Evolutionary conservation across 1,284 basidiomycete genomes (phyloP).

Genomic region (Puccinia coronata): DNA sequence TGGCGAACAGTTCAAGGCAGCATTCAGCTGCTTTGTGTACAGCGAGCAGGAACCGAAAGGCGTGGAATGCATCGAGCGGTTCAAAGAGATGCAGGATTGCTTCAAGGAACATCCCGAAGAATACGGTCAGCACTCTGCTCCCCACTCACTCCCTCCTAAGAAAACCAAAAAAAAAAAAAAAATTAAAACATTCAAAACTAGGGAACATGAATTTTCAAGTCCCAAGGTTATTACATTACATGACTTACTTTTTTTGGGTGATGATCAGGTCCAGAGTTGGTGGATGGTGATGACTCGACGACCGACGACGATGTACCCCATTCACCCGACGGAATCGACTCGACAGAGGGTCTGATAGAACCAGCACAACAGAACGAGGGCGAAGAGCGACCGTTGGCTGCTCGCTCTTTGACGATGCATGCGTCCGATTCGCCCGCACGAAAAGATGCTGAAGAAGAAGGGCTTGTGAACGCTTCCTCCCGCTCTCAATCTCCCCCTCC

Average conservation of each 20-base stretch:
- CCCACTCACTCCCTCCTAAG: background rate
- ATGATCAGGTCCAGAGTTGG: background rate
- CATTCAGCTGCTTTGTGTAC: slow-evolving; percentile 95
- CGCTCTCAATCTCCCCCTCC: too few species aligned
- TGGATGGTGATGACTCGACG: background rate
- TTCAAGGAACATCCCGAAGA: slow-evolving; percentile 93
- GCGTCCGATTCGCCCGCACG: too few species aligned
- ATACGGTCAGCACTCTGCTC: slow-evolving; percentile 65
- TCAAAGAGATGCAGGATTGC: slow-evolving; percentile 97
- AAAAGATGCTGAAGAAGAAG: too few species aligned
- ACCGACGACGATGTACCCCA: background rate
- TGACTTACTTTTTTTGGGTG: too few species aligned
- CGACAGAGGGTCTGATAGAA: background rate
- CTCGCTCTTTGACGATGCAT: too few species aligned
- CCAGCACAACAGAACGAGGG: too few species aligned
- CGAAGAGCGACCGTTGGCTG: too few species aligned
- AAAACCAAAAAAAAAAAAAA: background rate
- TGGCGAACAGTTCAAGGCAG: slow-evolving; percentile 87
- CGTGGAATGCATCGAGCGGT: slow-evolving; percentile 95
- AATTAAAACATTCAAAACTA: too few species aligned
- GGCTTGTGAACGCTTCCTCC: too few species aligned
- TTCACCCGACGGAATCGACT: background rate
- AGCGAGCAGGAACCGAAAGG: slow-evolving; percentile 96
- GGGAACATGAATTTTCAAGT: too few species aligned
- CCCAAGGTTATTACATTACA: too few species aligned